These are phyloP conservation scores for Kwoniella pini DNA, from an alignment of 768 basidiomycete species.

Conservation along the genomic window DNA sequence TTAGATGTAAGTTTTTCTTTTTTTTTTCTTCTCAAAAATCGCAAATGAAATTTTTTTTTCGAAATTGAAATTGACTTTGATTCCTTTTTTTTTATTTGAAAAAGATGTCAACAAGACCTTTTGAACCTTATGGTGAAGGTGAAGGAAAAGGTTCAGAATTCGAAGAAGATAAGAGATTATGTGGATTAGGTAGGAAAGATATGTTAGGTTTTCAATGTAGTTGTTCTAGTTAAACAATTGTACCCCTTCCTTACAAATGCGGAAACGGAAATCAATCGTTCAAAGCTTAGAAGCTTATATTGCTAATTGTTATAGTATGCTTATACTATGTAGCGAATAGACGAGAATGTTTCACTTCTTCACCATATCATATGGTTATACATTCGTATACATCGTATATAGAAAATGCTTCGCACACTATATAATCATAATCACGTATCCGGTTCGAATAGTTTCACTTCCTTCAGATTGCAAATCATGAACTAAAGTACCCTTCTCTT, in stretches of 20 bases:
- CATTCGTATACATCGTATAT: neutral
- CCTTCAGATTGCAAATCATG: no score
- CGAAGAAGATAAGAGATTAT: slow-evolving; percentile 65
- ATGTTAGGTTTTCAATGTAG: slow-evolving; percentile 92
- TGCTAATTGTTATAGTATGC: no score
- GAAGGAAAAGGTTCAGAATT: slow-evolving; percentile 60
- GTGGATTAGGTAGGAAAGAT: slow-evolving; percentile 71
- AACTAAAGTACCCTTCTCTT: slow-evolving; percentile 31
- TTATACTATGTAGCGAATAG: neutral
- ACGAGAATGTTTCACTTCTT: neutral
- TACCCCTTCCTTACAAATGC: neutral
- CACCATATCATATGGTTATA: slow-evolving; percentile 3
- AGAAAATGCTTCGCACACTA: no score
- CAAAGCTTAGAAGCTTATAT: no score
- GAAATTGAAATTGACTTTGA: neutral
- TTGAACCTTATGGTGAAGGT: slow-evolving; percentile 80
- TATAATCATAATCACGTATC: no score
- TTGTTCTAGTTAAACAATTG: slow-evolving; percentile 65
- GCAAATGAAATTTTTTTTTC: neutral
- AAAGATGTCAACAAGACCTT: slow-evolving; percentile 85
- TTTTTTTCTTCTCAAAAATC: neutral
- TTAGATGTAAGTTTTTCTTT: slow-evolving; percentile 63
- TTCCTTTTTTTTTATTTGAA: neutral
- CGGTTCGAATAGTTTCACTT: no score
- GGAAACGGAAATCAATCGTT: no score